Conservation (phyloP, 371 early-diverging fungal species). For the Mucor circinelloides region DNA sequence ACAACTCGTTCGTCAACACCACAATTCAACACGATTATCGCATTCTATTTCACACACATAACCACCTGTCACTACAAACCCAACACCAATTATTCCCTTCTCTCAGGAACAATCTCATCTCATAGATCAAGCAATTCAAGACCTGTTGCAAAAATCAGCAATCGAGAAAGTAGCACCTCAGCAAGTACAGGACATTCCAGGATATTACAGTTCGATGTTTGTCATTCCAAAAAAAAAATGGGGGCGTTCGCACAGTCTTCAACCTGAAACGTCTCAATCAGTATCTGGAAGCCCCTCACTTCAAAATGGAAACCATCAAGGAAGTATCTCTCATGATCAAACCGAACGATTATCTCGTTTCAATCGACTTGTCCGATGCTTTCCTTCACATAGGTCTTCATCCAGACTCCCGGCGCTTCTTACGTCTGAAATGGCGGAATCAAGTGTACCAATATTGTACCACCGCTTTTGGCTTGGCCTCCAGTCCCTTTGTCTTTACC, state of each 20-base stretch:
- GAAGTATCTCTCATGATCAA: slow-evolving; percentile 21
- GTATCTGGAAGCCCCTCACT: slow-evolving; percentile 8
- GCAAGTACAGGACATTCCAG: not conserved
- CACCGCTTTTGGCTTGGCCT: slow-evolving; percentile 10
- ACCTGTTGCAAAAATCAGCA: not conserved
- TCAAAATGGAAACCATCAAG: slow-evolving; percentile 37
- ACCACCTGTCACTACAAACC: no score
- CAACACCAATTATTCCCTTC: not conserved
- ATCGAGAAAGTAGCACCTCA: not conserved
- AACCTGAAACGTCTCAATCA: slow-evolving; percentile 1
- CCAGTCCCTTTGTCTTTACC: slow-evolving; percentile 49
- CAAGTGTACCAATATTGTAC: slow-evolving; percentile 49
- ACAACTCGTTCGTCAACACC: not conserved
- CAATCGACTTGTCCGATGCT: slow-evolving; percentile 35
- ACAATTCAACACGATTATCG: slow-evolving; percentile 4
- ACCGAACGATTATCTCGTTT: slow-evolving; percentile 27
- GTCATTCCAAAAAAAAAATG: no score
- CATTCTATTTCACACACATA: not conserved
- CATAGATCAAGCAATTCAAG: not conserved
- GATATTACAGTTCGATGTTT: not conserved
- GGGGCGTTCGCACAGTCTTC: no score
- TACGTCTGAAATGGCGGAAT: slow-evolving; percentile 48
- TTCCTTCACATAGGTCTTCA: slow-evolving; percentile 31
- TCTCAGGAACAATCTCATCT: not conserved
- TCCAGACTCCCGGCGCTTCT: slow-evolving; percentile 20